Evolutionary conservation across 176 grass and related monocot species (phyloP), one percentile per base, ranked within the genome.

Genomic region (Eleusine coracana): DNA sequence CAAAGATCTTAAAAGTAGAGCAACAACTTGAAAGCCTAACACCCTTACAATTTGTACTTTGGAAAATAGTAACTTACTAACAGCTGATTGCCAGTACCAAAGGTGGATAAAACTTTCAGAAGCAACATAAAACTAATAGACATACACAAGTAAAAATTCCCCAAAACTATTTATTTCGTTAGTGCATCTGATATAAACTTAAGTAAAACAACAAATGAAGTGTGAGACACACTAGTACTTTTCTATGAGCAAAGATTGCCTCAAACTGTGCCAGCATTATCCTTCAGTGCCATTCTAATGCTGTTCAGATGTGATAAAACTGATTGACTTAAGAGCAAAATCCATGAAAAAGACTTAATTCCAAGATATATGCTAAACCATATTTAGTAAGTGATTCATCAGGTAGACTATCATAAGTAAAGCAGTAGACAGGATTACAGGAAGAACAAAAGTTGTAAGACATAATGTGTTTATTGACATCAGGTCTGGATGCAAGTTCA

Each of bases 101-200:
- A 73, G 12, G 7, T 36, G 34, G 72, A 65, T 62, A 38, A 63
- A 60, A 23, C 20, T 29, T 17, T 71, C 1, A 42, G 42, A 72
- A 41, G 3, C 29, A 72, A 79, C 42, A 72, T 50, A 42, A 72
- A 79, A 73, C 36, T 15, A 72, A 79, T 70, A 70, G 18, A 65
- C 52, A 69, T 60, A 46, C 1, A 77, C 7, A 70, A 36, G 9
- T 36, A 36, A 69, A 46, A 76, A n/a, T 45, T 5, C 23, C 39
- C 13, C 3, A 61, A 37, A 29, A 39, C 10, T 64, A 6, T 18
- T 20, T 10, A 17, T 74, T 54, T 38, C 66, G 10, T 14, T 69
- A 67, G 16, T 58, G 12, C 42, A 78, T 60, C 40, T 49, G 39
- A 74, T 17, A 66, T 37, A 82, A 83, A 37, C 17, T 82, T 42